Base-by-base conservation (phyloP, 2,329 filamentous ascomycete genomes). In the Decorospora gaudefroyi region DNA sequence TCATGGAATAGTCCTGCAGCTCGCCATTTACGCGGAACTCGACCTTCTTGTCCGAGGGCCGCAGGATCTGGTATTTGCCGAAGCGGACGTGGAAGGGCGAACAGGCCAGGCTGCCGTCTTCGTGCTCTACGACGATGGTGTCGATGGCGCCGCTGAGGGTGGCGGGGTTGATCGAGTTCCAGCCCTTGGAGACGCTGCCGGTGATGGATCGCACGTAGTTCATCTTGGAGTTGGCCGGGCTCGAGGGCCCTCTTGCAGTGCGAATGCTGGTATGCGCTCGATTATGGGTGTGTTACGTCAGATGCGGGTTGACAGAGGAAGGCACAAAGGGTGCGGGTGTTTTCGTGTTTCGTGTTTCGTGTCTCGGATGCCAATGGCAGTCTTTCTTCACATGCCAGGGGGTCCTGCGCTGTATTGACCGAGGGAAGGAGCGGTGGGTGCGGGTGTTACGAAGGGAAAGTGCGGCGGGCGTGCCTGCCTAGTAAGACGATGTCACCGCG, bases 1-100 rank as follows among this genome's bases (percentile, higher is more conserved):
- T 99, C 93, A 99, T 99, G 32, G 93, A 85, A 76, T 95, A 96
- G 57, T 93, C 80, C 70, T 96, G 90, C 73, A 93, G 95, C 49
- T 81, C 75, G 64, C 88, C 87, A 78, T 99, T 99, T 79, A 99
- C 91, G 61, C 82, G 82, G 75, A 99, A 99, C 73, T 97, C 91
- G 64, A 99, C 93, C 81, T 97, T 99, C 76, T 99, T 99, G 73
- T 99, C 93, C 48, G 86, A 96, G 0, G 93, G 93, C 15, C 93
- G 87, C 64, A 99, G 76, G 26, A 99, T 80, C 48, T 92, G 96
- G 76, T 97, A 97, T 75, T 99, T 99, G 72, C 93, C 93, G 72
- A 99, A 99, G 62, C 93, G 90, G 56, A 99, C 93, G 72, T 99
- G 93, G 73, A 99, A 99, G 35, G 93, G 93, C 18, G 92, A 97